These are phyloP conservation scores for Amylostereum areolatum DNA, from an alignment of 1,284 basidiomycete genomes.

Conservation along the genomic window DNA sequence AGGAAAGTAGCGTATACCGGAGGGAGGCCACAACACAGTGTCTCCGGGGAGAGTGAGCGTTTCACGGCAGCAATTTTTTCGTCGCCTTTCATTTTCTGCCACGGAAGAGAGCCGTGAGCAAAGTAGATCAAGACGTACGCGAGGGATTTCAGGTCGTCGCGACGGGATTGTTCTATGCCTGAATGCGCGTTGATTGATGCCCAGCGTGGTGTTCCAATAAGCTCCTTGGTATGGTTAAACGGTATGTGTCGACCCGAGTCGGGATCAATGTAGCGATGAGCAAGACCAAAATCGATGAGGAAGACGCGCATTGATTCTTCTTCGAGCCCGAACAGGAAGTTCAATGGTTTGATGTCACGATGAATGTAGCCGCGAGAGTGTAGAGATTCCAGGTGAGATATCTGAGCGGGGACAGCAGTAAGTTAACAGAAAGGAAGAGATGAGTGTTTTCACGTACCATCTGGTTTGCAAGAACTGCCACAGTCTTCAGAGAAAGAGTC, in stretches of 20 bases:
- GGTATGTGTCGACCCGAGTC: neutral
- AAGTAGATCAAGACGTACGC: conserved; percentile 65
- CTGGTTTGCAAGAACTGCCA: too few relatives aligned
- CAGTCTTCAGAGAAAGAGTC: too few relatives aligned
- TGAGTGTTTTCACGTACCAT: too few relatives aligned
- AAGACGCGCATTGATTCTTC: neutral
- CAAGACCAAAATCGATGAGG: conserved; percentile 10
- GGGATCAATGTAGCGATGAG: conserved; percentile 1
- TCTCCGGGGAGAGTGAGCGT: too few relatives aligned
- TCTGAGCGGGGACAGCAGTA: too few relatives aligned
- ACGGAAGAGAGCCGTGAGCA: conserved; percentile 53
- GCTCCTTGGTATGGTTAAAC: conserved; percentile 61
- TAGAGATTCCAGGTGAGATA: conserved; percentile 2
- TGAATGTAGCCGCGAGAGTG: conserved; percentile 5
- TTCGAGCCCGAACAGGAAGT: conserved; percentile 5
- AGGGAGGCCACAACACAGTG: too few relatives aligned
- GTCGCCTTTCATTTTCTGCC: too few relatives aligned
- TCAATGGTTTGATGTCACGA: conserved; percentile 7
- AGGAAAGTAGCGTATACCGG: too few relatives aligned
- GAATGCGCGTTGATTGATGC: conserved; percentile 68
- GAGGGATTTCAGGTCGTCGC: conserved; percentile 59
- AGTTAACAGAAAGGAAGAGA: too few relatives aligned
- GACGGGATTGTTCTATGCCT: conserved; percentile 55
- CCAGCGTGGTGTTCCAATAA: conserved; percentile 68
- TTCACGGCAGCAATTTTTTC: too few relatives aligned